Evolutionary conservation across 495 filamentous ascomycete species (phyloP), one percentile per base, ranked within the genome.

Genomic region (Aspergillus carlsbadensis): DNA sequence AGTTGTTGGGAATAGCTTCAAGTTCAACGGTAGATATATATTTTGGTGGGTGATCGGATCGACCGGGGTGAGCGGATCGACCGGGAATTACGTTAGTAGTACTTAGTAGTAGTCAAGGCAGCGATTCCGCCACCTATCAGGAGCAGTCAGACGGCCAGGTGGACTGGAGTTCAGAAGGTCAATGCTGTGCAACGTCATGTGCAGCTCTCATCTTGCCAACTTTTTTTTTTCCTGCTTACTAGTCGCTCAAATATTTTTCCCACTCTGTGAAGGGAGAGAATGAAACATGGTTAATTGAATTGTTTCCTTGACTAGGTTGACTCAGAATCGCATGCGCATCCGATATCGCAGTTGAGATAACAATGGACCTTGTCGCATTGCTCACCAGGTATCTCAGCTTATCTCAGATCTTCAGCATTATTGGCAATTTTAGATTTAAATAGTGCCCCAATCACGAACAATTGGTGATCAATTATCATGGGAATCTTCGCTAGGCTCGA

Each of bases 161-260:
- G 42, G 42, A 26, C 22, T 45, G 8, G 6, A 13, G 18, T 24
- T 13, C 22, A 46, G 18, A 24, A 6, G 44, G 44, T 24, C 44
- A 34, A 24, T 47, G 44, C 45, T 49, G 45, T 49, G 31, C 45
- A 21, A 49, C 45, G 31, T 49, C 45, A 47, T 47, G 44, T 47
- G 44, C 44, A 15, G 35, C 35, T 41, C 6, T 36, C 5, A 31
- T 35, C 26, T 15, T 49, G 34, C 45, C 31, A 36, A 34, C 24
- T 17, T 18, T 15, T 18, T 41, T 41, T 34, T 47, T 47, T 47
- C 34, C 18, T 3, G 26, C 29, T 24, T 47, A 26, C 42, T 29
- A 43, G 14, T 18, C 18, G 22, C 26, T 29, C 26, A 42, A 43
- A 45, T 31, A 45, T 26, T 45, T 43, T 21, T 22, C 40, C 15